Conservation (phyloP, 202 grass and related monocot genomes). For the Carex arenaria region DNA sequence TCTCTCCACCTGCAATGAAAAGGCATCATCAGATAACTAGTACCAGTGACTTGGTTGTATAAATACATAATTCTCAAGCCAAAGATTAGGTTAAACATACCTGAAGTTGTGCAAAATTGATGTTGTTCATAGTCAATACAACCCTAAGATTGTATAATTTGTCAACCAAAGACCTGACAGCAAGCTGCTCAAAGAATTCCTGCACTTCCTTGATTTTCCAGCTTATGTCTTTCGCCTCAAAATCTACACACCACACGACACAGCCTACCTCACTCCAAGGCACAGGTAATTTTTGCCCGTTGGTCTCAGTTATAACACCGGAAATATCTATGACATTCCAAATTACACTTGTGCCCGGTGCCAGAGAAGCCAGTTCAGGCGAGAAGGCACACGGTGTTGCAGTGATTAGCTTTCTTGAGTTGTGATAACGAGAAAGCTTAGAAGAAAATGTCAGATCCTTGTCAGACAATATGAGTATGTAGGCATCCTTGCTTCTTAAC, state of each 20-base stretch:
- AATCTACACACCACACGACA: constrained; percentile 67
- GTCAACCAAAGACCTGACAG: constrained; percentile 56
- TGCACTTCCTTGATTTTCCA: constrained; percentile 38
- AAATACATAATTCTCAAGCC: neutral
- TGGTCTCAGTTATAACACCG: constrained; percentile 34
- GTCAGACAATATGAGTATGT: constrained; percentile 72
- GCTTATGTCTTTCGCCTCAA: constrained; percentile 31
- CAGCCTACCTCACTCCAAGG: constrained; percentile 49
- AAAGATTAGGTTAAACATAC: constrained; percentile 26
- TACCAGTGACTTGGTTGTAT: neutral
- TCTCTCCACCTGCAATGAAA: constrained; percentile 55
- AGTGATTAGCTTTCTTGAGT: constrained; percentile 62
- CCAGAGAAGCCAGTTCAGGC: constrained; percentile 25
- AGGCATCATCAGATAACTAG: neutral
- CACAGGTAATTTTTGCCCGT: constrained; percentile 31
- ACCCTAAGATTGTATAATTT: constrained; percentile 41
- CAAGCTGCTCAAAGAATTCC: constrained; percentile 52
- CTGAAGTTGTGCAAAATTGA: constrained; percentile 57
- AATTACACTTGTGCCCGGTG: constrained; percentile 42
- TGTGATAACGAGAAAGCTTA: constrained; percentile 46
- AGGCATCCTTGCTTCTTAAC: constrained; percentile 27
- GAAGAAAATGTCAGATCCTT: constrained; percentile 46
- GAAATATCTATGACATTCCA: constrained; percentile 43
- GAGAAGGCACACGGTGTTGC: constrained; percentile 34
- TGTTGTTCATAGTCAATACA: constrained; percentile 82